Percentiles rank a stretch among this genome's conserved stretches.
Evolutionary conservation across 177 flowering plant species (phyloP).

Genomic region (Tripterygium wilfordii): DNA sequence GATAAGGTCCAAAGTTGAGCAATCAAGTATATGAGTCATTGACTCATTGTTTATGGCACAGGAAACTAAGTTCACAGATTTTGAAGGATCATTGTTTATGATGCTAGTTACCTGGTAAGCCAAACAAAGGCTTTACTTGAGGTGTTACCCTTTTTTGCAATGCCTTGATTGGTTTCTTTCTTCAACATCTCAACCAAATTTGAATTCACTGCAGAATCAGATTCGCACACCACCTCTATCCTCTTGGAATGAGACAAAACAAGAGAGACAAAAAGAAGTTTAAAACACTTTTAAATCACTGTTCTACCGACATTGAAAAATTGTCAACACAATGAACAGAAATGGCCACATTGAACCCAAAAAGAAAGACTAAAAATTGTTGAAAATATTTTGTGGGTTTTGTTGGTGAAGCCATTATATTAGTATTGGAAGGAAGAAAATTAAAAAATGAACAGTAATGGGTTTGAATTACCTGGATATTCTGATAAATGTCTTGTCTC

Average conservation of each 20-base stretch:
- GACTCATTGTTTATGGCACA: neutral
- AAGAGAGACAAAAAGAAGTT: neutral
- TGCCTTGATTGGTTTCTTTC: constrained; percentile 61
- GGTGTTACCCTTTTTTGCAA: constrained; percentile 45
- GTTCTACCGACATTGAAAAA: neutral
- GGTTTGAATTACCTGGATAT: constrained; percentile 51
- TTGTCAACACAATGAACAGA: constrained; percentile 1
- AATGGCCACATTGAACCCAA: neutral
- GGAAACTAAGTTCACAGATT: too few species aligned
- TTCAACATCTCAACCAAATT: constrained; percentile 67
- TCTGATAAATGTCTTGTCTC: constrained; percentile 74
- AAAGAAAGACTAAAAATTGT: neutral
- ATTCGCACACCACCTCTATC: constrained; percentile 47
- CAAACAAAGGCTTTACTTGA: constrained; percentile 71
- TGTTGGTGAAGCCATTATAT: constrained; percentile 5
- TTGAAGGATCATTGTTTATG: too few species aligned
- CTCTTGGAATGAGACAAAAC: constrained; percentile 30
- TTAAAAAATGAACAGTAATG: neutral
- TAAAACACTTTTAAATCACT: neutral
- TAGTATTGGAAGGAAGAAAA: neutral
- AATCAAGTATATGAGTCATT: neutral
- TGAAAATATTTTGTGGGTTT: constrained; percentile 8
- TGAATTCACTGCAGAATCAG: constrained; percentile 45
- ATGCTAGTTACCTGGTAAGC: constrained; percentile 66
- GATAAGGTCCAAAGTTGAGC: too few species aligned